Evolutionary conservation across 2,329 filamentous ascomycete genomes (phyloP), one percentile per base, ranked within the genome.

Genomic region (Davidsoniella australis): DNA sequence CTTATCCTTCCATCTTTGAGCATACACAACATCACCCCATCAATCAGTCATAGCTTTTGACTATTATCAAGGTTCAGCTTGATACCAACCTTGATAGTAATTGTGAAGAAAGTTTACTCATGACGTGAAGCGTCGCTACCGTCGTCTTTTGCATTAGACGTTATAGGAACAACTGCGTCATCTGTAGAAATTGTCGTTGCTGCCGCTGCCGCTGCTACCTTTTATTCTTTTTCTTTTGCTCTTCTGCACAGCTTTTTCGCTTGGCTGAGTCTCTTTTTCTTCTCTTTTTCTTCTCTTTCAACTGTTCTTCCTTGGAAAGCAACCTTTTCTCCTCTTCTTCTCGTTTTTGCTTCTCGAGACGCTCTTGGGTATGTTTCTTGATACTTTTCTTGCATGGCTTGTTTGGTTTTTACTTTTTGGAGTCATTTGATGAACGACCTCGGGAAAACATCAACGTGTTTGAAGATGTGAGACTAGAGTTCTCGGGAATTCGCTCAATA

Each of bases 211-310:
- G 46, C 54, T 10, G 50, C 48, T 5, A 14, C 54, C 23, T 75
- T 78, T 62, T 67, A 66, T 56, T 71, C 71, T 58, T 68, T 75
- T 54, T 70, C 73, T 62, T 79, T 79, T 41, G 69, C 67, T 57
- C 70, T 68, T 57, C 69, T 67, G 60, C 75, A 73, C 53, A 78
- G 56, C 64, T 80, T 78, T 65, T 74, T 78, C 56, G 71, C 60
- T 51, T 73, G 62, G 56, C 80, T 80, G 55, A 76, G 58, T 55
- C 74, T 66, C 63, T 76, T 76, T 64, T 76, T 77, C 66, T 76
- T 55, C 74, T 66, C 63, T 76, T 76, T 64, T 76, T 77, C 66
- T 76, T 76, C 51, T 75, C 72, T 56, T 62, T 66, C 38, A 75
- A 56, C 44, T 68, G 64, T 55, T 71, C 66, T 57, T 74, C 72